Evolutionary conservation across 2,329 filamentous ascomycete genomes (phyloP), one percentile per base, ranked within the genome.

Genomic region (Fonsecaea erecta): DNA sequence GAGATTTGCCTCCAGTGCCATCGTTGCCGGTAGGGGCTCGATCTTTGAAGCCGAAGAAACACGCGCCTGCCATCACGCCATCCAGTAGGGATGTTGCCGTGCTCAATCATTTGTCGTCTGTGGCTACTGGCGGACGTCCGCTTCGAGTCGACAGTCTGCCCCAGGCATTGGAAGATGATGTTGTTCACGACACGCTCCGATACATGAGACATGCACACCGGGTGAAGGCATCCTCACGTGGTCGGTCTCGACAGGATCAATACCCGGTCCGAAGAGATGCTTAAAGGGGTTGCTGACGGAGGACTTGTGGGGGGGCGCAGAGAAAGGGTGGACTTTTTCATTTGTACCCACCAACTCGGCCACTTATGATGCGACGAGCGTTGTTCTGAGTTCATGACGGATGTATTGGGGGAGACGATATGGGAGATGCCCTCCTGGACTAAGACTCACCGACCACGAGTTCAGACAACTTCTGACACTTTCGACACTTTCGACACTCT

Each of bases 141-240:
- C 43, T 63, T 16, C 60, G 66, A 28, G 18, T 63, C 18, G 66
- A 68, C 43, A 68, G 66, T 59, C 57, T 68, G 5, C 59, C 60
- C 11, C 63, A 56, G 40, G 46, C 26, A 28, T 24, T 55, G 16
- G 56, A 63, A 32, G 60, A 68, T n/a, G 60, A 65, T 8, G 66
- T 59, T 34, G 62, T 66, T 35, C 59, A 65, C 34, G 58, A 68
- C 18, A 56, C 54, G 8, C 28, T 62, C 14, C 54, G 61, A 35
- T 57, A 59, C 7, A 30, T 53, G 8, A 63, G 66, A 24, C 56
- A 32, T 26, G 46, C 51, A 26, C 51, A 60, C 11, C 46, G 55
- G 2, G 48, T 57, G 12, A 65, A 62, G 52, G 24, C 52, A 6
- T 32, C 53, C 34, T 52, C 65, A 18, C 52, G 53, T 40, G 62